Conservation (phyloP, 2,329 filamentous ascomycete species). For the Fusarium cicatricum region DNA sequence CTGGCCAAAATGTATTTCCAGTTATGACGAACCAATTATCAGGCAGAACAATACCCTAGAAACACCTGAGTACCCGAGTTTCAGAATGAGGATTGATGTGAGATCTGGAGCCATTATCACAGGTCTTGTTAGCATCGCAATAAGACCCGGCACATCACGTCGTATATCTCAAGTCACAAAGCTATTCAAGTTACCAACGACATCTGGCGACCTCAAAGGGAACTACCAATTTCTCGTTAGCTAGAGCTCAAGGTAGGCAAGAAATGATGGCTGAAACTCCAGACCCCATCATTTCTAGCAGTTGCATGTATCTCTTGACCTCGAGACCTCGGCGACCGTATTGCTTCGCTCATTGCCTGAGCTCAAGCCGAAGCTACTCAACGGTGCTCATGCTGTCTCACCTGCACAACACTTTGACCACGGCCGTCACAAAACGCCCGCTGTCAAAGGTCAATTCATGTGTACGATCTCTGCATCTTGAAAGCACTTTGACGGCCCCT, state of each 20-base stretch:
- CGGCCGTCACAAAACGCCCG: constrained; percentile 8
- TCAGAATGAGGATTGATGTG: too few relatives aligned
- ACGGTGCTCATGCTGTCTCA: constrained; percentile 8
- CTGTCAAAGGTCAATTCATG: constrained; percentile 1
- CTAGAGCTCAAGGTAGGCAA: too few relatives aligned
- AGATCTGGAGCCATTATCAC: too few relatives aligned
- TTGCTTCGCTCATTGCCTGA: constrained; percentile 2
- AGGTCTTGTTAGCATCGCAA: too few relatives aligned
- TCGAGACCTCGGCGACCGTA: constrained; percentile 6
- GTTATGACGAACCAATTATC: too few relatives aligned
- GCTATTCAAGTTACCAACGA: too few relatives aligned
- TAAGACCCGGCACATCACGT: too few relatives aligned
- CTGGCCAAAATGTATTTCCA: not conserved
- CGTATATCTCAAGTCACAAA: too few relatives aligned
- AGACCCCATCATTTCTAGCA: constrained; percentile 3
- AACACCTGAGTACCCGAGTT: too few relatives aligned
- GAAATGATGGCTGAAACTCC: not conserved
- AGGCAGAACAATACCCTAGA: too few relatives aligned
- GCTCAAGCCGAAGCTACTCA: constrained; percentile 8
- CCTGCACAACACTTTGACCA: constrained; percentile 1
- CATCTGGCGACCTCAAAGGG: too few relatives aligned
- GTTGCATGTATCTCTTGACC: not conserved
- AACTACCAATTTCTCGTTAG: too few relatives aligned
- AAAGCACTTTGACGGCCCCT: constrained; percentile 9
- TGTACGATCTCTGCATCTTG: not conserved